Evolutionary conservation across 2,329 filamentous ascomycete species (phyloP).

Genomic region (Nemania sp.): DNA sequence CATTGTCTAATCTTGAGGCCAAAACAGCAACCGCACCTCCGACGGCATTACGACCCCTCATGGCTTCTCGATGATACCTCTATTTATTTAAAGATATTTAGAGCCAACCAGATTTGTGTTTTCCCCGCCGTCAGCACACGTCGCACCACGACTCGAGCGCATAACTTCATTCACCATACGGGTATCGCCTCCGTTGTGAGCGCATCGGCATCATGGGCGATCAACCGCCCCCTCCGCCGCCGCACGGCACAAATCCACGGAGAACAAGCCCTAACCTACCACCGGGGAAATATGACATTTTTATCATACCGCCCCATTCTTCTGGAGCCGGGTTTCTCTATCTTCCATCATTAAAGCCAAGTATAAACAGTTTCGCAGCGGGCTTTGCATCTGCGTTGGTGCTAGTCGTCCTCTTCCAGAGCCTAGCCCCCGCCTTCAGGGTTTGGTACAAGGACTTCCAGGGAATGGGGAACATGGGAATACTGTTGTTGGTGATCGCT

Average conservation of each 20-base stretch:
- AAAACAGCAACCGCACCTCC: conserved; percentile 34
- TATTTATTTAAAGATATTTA: conserved; percentile 22
- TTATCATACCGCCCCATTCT: conserved; percentile 93
- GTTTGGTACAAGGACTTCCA: conserved; percentile 79
- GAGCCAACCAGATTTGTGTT: conserved; percentile 1
- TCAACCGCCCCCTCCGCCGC: conserved; percentile 81
- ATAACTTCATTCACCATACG: conserved; percentile 38
- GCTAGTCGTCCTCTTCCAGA: conserved; percentile 77
- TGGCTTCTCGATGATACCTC: conserved; percentile 54
- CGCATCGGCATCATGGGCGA: conserved; percentile 68
- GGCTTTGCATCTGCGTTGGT: conserved; percentile 83
- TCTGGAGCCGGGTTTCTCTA: conserved; percentile 91
- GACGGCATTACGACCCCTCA: conserved; percentile 51
- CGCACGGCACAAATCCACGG: conserved; percentile 83
- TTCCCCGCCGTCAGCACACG: conserved; percentile 15
- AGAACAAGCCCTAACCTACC: conserved; percentile 74
- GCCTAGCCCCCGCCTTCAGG: conserved; percentile 78
- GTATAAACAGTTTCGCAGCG: conserved; percentile 90
- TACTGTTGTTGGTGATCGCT: conserved; percentile 76
- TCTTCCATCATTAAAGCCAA: conserved; percentile 87
- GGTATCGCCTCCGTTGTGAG: conserved; percentile 57
- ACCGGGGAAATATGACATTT: conserved; percentile 94
- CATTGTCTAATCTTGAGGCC: conserved; percentile 17
- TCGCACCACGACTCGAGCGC: conserved; percentile 43
- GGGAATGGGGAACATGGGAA: conserved; percentile 77